Conservation (phyloP, 805 yeast genomes). For the Blastobotrys peoriensis region DNA sequence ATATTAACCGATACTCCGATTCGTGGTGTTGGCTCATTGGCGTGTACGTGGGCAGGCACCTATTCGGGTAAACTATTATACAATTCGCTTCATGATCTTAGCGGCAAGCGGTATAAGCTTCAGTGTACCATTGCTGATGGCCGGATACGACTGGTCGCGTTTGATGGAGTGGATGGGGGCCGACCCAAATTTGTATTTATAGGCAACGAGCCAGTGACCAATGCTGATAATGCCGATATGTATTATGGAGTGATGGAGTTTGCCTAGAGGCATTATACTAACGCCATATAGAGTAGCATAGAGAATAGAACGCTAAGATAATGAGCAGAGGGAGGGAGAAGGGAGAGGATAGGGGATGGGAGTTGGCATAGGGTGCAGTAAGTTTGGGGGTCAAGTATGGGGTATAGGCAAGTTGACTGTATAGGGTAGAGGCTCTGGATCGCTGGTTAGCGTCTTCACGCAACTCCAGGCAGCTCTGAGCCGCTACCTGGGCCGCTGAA, state of each 20-base stretch:
- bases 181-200: neutral
- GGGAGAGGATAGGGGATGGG: no score
- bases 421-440: no score
- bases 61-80: slow-evolving; percentile 21
- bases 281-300: no score
- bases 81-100: slow-evolving; percentile 18
- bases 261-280: no score
- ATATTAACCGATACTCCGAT: slow-evolving; percentile 15
- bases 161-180: neutral
- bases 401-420: no score
- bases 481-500: no score
- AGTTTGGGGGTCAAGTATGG: no score
- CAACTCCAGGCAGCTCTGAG: no score
- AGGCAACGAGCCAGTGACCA: neutral
- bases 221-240: neutral
- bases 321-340: no score
- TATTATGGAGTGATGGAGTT: slow-evolving; percentile 1
- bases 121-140: slow-evolving; percentile 16
- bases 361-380: no score
- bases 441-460: no score
- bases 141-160: slow-evolving; percentile 4
- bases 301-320: no score
- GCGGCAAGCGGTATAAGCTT: slow-evolving; percentile 17
- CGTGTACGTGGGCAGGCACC: slow-evolving; percentile 14
- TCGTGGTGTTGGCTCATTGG: slow-evolving; percentile 20